Evolutionary conservation across 345 rosid genomes (phyloP).

Genomic region (Populus pruinosa): DNA sequence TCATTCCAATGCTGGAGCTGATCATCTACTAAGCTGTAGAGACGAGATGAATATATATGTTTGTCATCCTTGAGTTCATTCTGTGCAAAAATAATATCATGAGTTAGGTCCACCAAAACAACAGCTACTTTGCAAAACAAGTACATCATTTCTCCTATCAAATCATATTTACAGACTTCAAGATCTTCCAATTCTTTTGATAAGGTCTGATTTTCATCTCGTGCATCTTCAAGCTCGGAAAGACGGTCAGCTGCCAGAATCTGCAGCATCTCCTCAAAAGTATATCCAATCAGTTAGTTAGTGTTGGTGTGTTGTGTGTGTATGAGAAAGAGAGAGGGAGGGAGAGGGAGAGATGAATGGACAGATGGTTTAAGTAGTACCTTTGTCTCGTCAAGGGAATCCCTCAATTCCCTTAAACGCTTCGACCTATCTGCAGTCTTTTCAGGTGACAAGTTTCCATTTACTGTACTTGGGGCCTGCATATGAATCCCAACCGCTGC

Average conservation of each 20-base stretch:
- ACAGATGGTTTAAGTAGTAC: conserved; percentile 30
- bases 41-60: conserved; percentile 59
- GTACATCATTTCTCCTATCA: conserved; percentile 6
- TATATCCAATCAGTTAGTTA: conserved; percentile 7
- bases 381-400: conserved; percentile 70
- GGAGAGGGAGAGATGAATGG: background rate
- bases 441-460: conserved; percentile 76
- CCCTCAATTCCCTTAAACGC: conserved; percentile 69
- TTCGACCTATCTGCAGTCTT: conserved; percentile 63
- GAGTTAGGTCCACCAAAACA: conserved; percentile 14
- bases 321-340: conserved; percentile 3
- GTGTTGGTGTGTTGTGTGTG: background rate
- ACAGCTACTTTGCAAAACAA: conserved; percentile 6
- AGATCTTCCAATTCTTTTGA: conserved; percentile 69
- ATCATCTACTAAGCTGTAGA: conserved; percentile 64
- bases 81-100: conserved; percentile 37
- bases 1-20: conserved; percentile 75
- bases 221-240: conserved; percentile 75
- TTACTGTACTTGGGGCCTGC: conserved; percentile 48
- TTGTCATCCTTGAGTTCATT: conserved; percentile 78
- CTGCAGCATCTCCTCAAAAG: conserved; percentile 41
- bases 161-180: conserved; percentile 48
- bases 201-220: conserved; percentile 56
- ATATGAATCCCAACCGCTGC: conserved; percentile 52
- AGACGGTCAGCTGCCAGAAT: conserved; percentile 74